phyloP scores from a whole-genome alignment of 805 yeast species.

The Pichia kluyveri region DNA sequence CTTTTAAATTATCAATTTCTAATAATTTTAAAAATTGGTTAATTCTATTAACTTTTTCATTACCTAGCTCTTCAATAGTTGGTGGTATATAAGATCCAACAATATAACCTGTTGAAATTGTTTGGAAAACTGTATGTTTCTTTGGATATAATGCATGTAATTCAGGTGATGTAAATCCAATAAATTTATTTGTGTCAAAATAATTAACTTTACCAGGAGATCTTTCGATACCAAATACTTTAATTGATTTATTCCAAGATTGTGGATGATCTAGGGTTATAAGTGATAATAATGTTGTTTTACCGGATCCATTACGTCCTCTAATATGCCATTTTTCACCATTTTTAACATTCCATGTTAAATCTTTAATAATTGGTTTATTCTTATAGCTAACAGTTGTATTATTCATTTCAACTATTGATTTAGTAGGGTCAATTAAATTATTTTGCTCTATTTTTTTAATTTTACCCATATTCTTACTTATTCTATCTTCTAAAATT shows the following conservation, averaged over 20 bases:
- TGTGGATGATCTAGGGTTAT: slow-evolving; percentile 96
- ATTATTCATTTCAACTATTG: slow-evolving; percentile 43
- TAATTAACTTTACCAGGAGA: slow-evolving; percentile 68
- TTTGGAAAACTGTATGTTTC: slow-evolving; percentile 39
- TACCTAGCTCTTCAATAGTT: slow-evolving; percentile 21
- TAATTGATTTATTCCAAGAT: slow-evolving; percentile 72
- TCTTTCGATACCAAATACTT: slow-evolving; percentile 57
- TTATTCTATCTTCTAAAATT: slow-evolving; percentile 8
- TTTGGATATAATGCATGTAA: slow-evolving; percentile 79
- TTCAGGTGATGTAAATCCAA: slow-evolving; percentile 90
- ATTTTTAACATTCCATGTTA: slow-evolving; percentile 55
- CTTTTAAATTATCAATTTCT: slow-evolving; percentile 30
- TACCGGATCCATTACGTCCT: slow-evolving; percentile 91
- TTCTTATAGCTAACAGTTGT: slow-evolving; percentile 63
- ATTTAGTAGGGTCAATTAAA: not conserved
- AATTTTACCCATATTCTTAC: slow-evolving; percentile 5
- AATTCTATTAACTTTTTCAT: slow-evolving; percentile 30
- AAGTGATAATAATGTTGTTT: slow-evolving; percentile 76
- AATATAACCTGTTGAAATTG: slow-evolving; percentile 65
- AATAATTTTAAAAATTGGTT: slow-evolving; percentile 40
- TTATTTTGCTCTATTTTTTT: not conserved
- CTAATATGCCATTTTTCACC: slow-evolving; percentile 85
- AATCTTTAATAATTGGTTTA: slow-evolving; percentile 44
- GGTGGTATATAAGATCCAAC: slow-evolving; percentile 59
- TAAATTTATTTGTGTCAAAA: slow-evolving; percentile 66